Base-by-base conservation (phyloP, 2,329 filamentous ascomycete genomes). In the Diaporthe longicolla region DNA sequence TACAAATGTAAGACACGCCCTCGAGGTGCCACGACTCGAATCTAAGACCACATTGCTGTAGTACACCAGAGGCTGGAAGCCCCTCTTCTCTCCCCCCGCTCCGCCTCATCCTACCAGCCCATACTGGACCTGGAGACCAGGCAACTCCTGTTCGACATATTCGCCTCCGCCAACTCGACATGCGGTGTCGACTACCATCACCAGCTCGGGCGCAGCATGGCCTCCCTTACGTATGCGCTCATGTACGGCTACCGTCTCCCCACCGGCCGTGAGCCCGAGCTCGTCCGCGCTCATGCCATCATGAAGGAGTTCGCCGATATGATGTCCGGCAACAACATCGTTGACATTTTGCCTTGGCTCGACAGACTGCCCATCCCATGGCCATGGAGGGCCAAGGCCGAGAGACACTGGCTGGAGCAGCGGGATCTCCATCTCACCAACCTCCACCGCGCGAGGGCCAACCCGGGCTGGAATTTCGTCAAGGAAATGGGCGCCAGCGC, bases 211-310 rank as follows among this genome's bases (percentile, higher is more conserved):
- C 71, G 71, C 54, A 55, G 43, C 40, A 66, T 45, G 35, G 71
- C 71, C 43, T 69, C 59, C 1, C 29, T 58, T n/a, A 59, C 63
- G 3, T 59, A 69, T 24, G 37, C 54, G 17, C 71, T 73, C 50
- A 48, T 68, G 48, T 73, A 73, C 65, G 71, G 71, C 32, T 73
- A 73, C 40, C 71, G 71, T 40, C 61, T 73, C 24, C 29, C 40
- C 17, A 73, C 71, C n/a, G 54, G 59, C 48, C 48, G 21, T 45
- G 61, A 73, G 37, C 69, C 69, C 32, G 69, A 71, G 57, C 45
- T 61, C 24, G 69, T 61, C 26, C 55, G 69, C 11, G 69, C 69
- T 24, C 69, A 71, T 58, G 43, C 6, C n/a, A 71, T 71, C 57
- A 59, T 61, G 69, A 71, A 63, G 69, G 52, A 71, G 57, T 71